Conservation (phyloP, 2,329 filamentous ascomycete genomes). For the Aaosphaeria arxii region DNA sequence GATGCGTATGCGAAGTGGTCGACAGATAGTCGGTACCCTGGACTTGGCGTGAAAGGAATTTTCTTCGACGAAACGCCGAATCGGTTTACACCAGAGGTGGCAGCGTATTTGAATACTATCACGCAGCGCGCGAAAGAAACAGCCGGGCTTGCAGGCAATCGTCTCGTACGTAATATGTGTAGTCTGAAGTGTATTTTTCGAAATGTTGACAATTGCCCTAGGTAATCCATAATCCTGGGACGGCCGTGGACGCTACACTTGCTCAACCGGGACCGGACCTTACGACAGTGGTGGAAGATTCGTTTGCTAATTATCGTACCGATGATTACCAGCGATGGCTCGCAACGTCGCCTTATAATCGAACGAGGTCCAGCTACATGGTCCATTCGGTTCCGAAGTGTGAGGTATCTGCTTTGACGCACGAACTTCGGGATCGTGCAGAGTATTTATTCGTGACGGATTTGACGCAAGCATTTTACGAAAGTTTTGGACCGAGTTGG, state of each 20-base stretch:
- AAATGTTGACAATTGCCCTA: slow-evolving; percentile 1
- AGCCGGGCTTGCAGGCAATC: slow-evolving; percentile 4
- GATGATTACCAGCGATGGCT: slow-evolving; percentile 24
- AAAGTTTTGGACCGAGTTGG: slow-evolving; percentile 21
- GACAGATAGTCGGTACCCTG: slow-evolving; percentile 21
- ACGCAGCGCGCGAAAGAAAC: slow-evolving; percentile 2
- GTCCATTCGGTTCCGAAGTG: slow-evolving; percentile 20
- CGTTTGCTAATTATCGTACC: slow-evolving; percentile 13
- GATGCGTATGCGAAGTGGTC: slow-evolving; percentile 44
- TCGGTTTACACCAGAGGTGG: slow-evolving; percentile 1
- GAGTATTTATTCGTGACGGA: slow-evolving; percentile 28
- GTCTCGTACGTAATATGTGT: slow-evolving; percentile 4
- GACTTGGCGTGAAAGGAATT: slow-evolving; percentile 45
- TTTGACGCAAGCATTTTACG: slow-evolving; percentile 15
- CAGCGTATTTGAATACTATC: slow-evolving; percentile 3
- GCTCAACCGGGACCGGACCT: slow-evolving; percentile 21
- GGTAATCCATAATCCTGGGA: slow-evolving; percentile 31
- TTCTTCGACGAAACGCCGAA: slow-evolving; percentile 49
- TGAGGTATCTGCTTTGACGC: slow-evolving; percentile 10
- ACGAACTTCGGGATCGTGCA: slow-evolving; percentile 10
- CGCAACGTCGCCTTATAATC: slow-evolving; percentile 16
- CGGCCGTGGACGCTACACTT: slow-evolving; percentile 17
- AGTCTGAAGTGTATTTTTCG: background rate
- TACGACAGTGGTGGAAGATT: slow-evolving; percentile 22
- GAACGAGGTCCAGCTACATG: slow-evolving; percentile 20